Conservation (phyloP, 192 early-diverging fungal species). For the Coemansia sp. region DNA sequence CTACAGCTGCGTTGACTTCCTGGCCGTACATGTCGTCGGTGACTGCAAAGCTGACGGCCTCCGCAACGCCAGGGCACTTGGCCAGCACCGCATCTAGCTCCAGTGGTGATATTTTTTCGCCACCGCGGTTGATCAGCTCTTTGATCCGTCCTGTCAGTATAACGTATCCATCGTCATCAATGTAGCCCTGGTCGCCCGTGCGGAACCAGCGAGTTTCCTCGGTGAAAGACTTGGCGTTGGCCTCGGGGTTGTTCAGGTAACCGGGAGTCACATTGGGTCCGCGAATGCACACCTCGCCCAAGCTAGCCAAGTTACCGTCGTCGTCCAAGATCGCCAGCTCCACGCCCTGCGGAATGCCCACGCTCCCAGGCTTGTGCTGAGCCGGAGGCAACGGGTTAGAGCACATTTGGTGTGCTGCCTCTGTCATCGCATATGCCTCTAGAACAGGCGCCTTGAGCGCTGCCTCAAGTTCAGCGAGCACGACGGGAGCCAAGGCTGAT, state of each 20-base stretch:
- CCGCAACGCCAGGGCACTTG: slow-evolving; percentile 64
- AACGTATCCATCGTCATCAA: slow-evolving; percentile 76
- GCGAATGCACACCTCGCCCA: slow-evolving; percentile 83
- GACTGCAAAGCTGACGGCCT: slow-evolving; percentile 78
- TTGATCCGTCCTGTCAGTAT: slow-evolving; percentile 84
- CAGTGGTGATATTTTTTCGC: slow-evolving; percentile 88
- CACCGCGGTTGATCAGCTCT: slow-evolving; percentile 88
- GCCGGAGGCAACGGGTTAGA: slow-evolving; percentile 73
- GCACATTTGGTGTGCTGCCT: slow-evolving; percentile 87
- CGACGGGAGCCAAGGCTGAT: slow-evolving; percentile 68
- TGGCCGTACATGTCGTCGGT: slow-evolving; percentile 76
- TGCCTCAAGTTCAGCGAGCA: slow-evolving; percentile 65
- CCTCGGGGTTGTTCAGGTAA: slow-evolving; percentile 70
- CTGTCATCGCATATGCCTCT: slow-evolving; percentile 86
- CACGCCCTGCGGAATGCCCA: slow-evolving; percentile 75
- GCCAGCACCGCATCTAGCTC: slow-evolving; percentile 77
- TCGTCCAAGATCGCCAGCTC: slow-evolving; percentile 67
- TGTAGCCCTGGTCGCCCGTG: slow-evolving; percentile 81
- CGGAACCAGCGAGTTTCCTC: slow-evolving; percentile 69
- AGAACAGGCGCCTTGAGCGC: slow-evolving; percentile 69
- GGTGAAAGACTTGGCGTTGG: slow-evolving; percentile 64
- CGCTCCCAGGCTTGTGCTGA: slow-evolving; percentile 73
- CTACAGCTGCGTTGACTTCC: slow-evolving; percentile 75
- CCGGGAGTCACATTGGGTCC: slow-evolving; percentile 80
- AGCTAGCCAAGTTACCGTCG: slow-evolving; percentile 16